These are phyloP conservation scores for Pseudozyma tsukubaensis DNA, from an alignment of 1,284 basidiomycete species.

Conservation along the genomic window DNA sequence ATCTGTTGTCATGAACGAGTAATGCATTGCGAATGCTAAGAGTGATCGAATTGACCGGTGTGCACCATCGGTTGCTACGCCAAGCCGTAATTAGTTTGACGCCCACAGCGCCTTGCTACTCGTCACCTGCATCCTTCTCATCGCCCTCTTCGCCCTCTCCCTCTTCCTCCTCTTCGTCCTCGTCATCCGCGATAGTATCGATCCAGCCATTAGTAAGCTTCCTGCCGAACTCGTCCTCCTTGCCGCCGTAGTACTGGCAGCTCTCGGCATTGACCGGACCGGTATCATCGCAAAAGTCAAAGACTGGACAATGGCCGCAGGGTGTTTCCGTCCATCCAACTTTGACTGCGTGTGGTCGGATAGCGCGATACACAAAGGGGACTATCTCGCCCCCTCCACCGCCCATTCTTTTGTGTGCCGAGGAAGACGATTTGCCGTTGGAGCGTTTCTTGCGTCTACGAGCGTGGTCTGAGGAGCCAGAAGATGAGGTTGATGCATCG, in stretches of 20 bases:
- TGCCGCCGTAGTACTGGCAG: slow-evolving; percentile 58
- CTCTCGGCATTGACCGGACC: slow-evolving; percentile 61
- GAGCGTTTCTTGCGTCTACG: slow-evolving; percentile 32
- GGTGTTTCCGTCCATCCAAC: slow-evolving; percentile 59
- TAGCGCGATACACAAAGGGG: slow-evolving; percentile 57
- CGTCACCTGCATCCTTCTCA: slow-evolving; percentile 3
- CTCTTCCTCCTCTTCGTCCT: slow-evolving; percentile 35
- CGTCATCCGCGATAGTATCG: slow-evolving; percentile 31
- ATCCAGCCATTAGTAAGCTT: slow-evolving; percentile 47
- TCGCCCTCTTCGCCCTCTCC: slow-evolving; percentile 10
- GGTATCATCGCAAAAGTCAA: slow-evolving; percentile 59
- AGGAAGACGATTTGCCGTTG: slow-evolving; percentile 28
- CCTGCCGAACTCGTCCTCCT: slow-evolving; percentile 43
- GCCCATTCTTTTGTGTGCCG: slow-evolving; percentile 1
- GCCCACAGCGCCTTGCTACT: background rate
- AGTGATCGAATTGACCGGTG: background rate
- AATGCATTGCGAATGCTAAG: too few relatives aligned
- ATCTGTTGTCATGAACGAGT: too few relatives aligned
- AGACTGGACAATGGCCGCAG: slow-evolving; percentile 63
- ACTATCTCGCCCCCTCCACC: slow-evolving; percentile 21
- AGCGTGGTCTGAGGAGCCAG: slow-evolving; percentile 24
- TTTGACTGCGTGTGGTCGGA: slow-evolving; percentile 46
- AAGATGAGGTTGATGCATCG: slow-evolving; percentile 15
- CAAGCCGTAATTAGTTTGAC: background rate
- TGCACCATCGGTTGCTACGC: background rate